phyloP scores from a whole-genome alignment of 192 early-diverging fungal genomes.

The Coemansia sp. region DNA sequence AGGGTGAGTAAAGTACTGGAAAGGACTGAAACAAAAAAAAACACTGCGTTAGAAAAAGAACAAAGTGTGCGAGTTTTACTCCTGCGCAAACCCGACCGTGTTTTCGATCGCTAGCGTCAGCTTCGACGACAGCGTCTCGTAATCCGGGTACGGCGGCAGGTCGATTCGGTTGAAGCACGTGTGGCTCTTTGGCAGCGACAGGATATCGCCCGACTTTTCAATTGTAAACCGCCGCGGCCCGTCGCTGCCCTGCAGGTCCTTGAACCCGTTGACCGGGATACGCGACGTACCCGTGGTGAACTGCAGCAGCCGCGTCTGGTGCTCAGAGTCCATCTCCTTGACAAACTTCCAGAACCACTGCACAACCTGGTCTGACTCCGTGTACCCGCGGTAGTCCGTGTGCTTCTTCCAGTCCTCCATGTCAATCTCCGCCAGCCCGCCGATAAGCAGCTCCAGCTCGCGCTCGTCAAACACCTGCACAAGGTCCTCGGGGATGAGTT shows the following conservation, averaged over 20 bases:
- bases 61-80: slow-evolving; percentile 37
- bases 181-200: slow-evolving; percentile 87
- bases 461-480: slow-evolving; percentile 97
- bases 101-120: slow-evolving; percentile 94
- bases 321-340: slow-evolving; percentile 83
- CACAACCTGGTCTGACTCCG: slow-evolving; percentile 93
- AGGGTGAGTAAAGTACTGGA: background rate
- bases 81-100: slow-evolving; percentile 92
- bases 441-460: slow-evolving; percentile 96
- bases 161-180: slow-evolving; percentile 99
- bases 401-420: slow-evolving; percentile 99
- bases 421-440: slow-evolving; percentile 95
- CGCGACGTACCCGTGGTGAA: slow-evolving; percentile 97
- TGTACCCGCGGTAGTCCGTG: slow-evolving; percentile 96
- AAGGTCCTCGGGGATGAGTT: slow-evolving; percentile 93
- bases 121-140: slow-evolving; percentile 72
- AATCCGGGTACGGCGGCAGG: slow-evolving; percentile 86
- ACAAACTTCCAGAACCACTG: slow-evolving; percentile 98
- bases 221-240: slow-evolving; percentile 94
- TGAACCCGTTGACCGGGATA: slow-evolving; percentile 98
- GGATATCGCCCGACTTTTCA: slow-evolving; percentile 87
- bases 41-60: background rate
- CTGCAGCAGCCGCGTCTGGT: slow-evolving; percentile 91
- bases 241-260: slow-evolving; percentile 95
- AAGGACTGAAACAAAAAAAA: background rate